Evolutionary conservation across 768 basidiomycete genomes (phyloP).

Genomic region (Russula vinacea): DNA sequence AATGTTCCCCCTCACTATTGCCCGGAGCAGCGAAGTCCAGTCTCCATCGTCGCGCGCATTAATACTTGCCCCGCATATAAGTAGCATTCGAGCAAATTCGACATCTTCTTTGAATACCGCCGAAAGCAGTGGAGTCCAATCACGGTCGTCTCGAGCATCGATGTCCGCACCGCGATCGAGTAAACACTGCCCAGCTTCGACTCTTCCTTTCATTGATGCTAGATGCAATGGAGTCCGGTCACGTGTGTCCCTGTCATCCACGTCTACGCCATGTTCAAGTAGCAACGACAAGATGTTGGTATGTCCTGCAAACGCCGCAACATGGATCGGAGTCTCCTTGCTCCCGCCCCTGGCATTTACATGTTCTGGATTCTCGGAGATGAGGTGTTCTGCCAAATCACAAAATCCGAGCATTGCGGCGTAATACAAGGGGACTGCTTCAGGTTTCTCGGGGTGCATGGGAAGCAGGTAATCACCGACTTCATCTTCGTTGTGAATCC

Average conservation of each 20-base stretch:
- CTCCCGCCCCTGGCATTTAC: background rate
- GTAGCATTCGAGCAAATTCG: too few relatives aligned
- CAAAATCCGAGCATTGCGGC: background rate
- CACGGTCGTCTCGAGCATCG: too few relatives aligned
- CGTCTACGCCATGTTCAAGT: background rate
- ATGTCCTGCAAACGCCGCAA: background rate
- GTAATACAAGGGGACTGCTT: background rate
- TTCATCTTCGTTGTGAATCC: background rate
- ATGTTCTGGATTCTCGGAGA: background rate
- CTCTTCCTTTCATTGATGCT: background rate
- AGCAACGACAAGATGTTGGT: background rate
- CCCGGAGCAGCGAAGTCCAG: background rate
- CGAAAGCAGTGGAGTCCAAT: too few relatives aligned
- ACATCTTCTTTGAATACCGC: too few relatives aligned
- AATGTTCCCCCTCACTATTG: background rate
- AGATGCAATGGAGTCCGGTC: background rate
- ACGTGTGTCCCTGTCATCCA: background rate
- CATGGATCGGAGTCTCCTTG: background rate
- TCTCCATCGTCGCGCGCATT: rapidly evolving
- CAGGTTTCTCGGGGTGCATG: background rate
- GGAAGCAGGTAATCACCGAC: too few relatives aligned
- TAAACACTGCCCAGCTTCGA: background rate
- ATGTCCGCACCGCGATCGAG: background rate
- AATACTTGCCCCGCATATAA: too few relatives aligned
- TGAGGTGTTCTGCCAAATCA: background rate